phyloP scores from a whole-genome alignment of 106 monocot species.

The Amphibolis antarctica region DNA sequence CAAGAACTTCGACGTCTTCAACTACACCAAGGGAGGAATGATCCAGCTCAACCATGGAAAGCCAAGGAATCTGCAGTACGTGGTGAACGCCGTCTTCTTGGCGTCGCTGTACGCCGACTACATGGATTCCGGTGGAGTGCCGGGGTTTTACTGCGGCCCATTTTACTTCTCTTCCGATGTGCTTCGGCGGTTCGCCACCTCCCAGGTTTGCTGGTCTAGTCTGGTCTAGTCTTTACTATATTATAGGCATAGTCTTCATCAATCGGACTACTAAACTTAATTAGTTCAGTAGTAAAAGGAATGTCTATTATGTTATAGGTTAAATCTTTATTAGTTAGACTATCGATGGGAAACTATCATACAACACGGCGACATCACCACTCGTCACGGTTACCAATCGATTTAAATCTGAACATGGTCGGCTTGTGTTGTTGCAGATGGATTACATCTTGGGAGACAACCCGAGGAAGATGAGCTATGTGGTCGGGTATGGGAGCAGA shows the following conservation, averaged over 20 bases:
- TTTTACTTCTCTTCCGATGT: conserved; percentile 28
- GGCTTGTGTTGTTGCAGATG: conserved; percentile 3
- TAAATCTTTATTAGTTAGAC: too few species aligned
- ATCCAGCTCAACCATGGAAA: conserved; percentile 65
- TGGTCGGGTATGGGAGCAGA: conserved; percentile 33
- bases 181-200: conserved; percentile 52
- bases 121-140: conserved; percentile 35
- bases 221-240: too few species aligned
- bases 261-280: too few species aligned
- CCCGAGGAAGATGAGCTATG: conserved; percentile 47
- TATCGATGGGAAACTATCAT: too few species aligned
- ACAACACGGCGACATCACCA: too few species aligned
- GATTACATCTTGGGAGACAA: conserved; percentile 34
- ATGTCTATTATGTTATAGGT: too few species aligned
- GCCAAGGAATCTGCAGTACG: conserved; percentile 50
- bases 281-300: too few species aligned
- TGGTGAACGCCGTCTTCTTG: conserved; percentile 40
- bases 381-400: not conserved
- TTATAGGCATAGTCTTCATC: too few species aligned
- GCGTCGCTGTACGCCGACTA: conserved; percentile 77
- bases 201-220: too few species aligned
- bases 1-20: conserved; percentile 49
- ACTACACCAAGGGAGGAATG: conserved; percentile 65
- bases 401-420: not conserved
- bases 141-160: conserved; percentile 71